Percentiles rank a stretch among this genome's conserved stretches.
These are phyloP conservation scores for Strigomonas culicis DNA, from an alignment of 208 protist species.

Conservation along the genomic window DNA sequence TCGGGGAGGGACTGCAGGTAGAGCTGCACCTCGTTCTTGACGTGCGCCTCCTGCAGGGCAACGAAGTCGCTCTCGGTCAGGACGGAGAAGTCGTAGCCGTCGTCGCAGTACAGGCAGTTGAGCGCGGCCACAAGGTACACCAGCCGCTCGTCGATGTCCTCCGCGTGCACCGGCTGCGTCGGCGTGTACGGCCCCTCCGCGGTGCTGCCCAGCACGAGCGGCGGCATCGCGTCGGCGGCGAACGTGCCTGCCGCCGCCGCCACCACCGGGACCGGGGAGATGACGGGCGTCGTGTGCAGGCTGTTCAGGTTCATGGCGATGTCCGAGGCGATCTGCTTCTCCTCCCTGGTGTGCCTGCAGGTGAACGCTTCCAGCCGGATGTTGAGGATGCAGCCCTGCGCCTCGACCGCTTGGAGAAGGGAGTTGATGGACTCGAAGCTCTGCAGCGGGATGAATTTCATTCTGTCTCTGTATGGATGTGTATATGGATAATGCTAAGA, in stretches of 20 bases:
- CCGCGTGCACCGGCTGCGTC: slow-evolving; percentile 19
- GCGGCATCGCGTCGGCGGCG: slow-evolving; percentile 13
- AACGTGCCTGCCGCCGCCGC: slow-evolving; percentile 1
- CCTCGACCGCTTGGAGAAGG: slow-evolving; percentile 63
- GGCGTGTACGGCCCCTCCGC: background rate
- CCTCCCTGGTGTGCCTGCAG: slow-evolving; percentile 66
- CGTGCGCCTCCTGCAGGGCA: slow-evolving; percentile 31
- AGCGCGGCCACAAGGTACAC: slow-evolving; percentile 68
- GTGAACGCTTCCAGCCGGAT: slow-evolving; percentile 72
- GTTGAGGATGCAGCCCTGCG: slow-evolving; percentile 60
- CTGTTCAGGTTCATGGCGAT: slow-evolving; percentile 15
- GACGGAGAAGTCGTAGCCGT: slow-evolving; percentile 80
- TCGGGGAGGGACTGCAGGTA: slow-evolving; percentile 45
- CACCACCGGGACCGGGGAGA: slow-evolving; percentile 22
- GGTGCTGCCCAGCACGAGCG: slow-evolving; percentile 18
- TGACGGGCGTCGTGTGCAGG: slow-evolving; percentile 49
- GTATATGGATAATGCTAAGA: slow-evolving; percentile 4
- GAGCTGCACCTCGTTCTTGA: slow-evolving; percentile 38
- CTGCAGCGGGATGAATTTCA: slow-evolving; percentile 77
- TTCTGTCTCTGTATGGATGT: slow-evolving; percentile 7
- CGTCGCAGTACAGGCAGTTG: slow-evolving; percentile 63
- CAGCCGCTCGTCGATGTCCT: slow-evolving; percentile 58
- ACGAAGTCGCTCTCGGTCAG: slow-evolving; percentile 68
- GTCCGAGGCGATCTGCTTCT: slow-evolving; percentile 37
- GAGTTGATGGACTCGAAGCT: slow-evolving; percentile 77